Conservation (phyloP, 169 alveolate genomes). For the Miamiensis avidus region DNA sequence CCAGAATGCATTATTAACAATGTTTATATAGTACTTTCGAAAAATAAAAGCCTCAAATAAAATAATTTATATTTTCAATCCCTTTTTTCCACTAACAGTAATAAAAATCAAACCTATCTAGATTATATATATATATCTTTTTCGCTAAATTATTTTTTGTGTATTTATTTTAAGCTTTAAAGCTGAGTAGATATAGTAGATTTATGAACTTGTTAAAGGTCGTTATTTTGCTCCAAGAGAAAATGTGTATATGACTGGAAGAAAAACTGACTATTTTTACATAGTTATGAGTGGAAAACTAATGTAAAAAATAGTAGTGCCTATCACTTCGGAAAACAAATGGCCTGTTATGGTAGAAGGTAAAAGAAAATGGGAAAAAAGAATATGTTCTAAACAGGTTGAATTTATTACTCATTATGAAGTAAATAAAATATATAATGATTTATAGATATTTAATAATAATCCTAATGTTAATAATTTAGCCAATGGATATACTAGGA, state of each 20-base stretch:
- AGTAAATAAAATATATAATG: not conserved
- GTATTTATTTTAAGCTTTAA: not conserved
- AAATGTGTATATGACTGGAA: not conserved
- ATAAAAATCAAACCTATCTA: not conserved
- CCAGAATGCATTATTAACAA: not conserved
- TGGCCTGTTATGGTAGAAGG: not conserved
- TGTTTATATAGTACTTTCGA: not conserved
- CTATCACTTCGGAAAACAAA: not conserved
- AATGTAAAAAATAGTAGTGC: not conserved
- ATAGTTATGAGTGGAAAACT: not conserved
- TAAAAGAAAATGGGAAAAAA: not conserved
- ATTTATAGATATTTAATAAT: too few species aligned
- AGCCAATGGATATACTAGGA: not conserved
- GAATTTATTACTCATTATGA: not conserved
- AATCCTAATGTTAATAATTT: too few species aligned
- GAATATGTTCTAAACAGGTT: not conserved
- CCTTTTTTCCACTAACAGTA: not conserved
- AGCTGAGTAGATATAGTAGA: not conserved
- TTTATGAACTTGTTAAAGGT: not conserved
- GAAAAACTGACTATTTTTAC: not conserved
- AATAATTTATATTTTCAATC: too few species aligned
- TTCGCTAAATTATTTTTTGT: not conserved
- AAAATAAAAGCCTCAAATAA: not conserved
- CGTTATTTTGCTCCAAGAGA: not conserved
- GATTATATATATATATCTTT: too few species aligned